A percentile compares a stretch with the other conserved stretches of the same genome.
Conservation (phyloP, 805 yeast genomes). For the Barnettozyma vustinii region DNA sequence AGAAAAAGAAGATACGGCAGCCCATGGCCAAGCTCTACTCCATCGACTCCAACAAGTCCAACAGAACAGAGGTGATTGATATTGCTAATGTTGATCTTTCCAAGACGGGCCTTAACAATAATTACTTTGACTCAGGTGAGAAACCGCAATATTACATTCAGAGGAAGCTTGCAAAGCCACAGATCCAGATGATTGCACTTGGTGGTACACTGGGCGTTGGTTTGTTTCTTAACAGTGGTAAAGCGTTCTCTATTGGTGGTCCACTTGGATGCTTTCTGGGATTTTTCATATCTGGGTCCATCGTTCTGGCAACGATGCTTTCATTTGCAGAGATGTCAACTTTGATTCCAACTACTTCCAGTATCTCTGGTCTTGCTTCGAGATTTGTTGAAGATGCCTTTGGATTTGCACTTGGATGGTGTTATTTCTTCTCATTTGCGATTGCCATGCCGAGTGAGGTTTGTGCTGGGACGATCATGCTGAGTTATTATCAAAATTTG, state of each 20-base stretch:
- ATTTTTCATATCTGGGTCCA: slow-evolving; percentile 54
- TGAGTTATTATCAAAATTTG: slow-evolving; percentile 58
- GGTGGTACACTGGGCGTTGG: slow-evolving; percentile 83
- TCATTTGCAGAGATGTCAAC: slow-evolving; percentile 82
- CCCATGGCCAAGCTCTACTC: slow-evolving; percentile 1
- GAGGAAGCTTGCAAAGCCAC: slow-evolving; percentile 57
- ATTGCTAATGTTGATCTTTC: slow-evolving; percentile 13
- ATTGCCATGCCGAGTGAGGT: slow-evolving; percentile 75
- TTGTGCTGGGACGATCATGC: slow-evolving; percentile 73
- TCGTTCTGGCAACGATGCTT: slow-evolving; percentile 63
- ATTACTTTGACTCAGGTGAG: slow-evolving; percentile 1
- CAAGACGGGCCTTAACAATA: not conserved
- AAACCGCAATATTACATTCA: slow-evolving; percentile 32
- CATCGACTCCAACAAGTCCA: slow-evolving; percentile 6
- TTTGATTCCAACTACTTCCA: slow-evolving; percentile 71
- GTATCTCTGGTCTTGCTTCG: slow-evolving; percentile 69
- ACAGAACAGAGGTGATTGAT: slow-evolving; percentile 25
- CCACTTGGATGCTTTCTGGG: slow-evolving; percentile 74
- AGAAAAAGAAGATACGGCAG: not conserved
- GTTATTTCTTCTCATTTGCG: slow-evolving; percentile 68
- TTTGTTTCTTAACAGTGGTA: slow-evolving; percentile 60
- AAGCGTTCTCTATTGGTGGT: slow-evolving; percentile 68
- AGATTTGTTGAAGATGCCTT: slow-evolving; percentile 74
- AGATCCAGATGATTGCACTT: slow-evolving; percentile 70
- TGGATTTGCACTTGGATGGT: slow-evolving; percentile 69